Base-by-base conservation (phyloP, 164 flowering plant genomes). In the Buxus sempervirens region DNA sequence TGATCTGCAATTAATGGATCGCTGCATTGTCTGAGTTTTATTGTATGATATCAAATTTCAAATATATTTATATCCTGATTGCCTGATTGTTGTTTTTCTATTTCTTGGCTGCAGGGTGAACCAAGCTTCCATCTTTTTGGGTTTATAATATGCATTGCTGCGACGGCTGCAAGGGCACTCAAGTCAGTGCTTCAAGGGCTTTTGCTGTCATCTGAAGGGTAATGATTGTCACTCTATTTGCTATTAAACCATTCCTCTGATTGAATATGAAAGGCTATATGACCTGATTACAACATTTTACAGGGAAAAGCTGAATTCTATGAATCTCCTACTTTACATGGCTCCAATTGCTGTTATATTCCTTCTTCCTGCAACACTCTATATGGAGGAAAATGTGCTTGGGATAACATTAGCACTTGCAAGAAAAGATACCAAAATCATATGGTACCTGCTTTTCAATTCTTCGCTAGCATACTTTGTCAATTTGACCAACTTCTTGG, bases 221-320 rank as follows among this genome's bases (percentile, higher is more conserved):
- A 79, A 75, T 28, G 19, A n/a, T 16, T 57, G 51, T 25, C 36
- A 19, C 51, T 42, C 20, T 45, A 24, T 63, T 58, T 26, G 54
- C 8, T 27, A 24, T 19, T 20, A 18, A 9, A 41, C 51, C 32
- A 62, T 24, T 32, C 62, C 42, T 24, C 12, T 53, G 19, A 20
- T 57, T 68, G n/a, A 28, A 78, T 25, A 20, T 42, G 24, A 53
- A 60, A 61, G 45, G 45, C 49, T 49, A 26, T 49, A 57, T 36
- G 53, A 58, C 32, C 48, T 36, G 63, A 20, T 71, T 67, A 45
- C 62, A 15, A 13, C 51, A 0, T 66, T 76, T 54, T 68, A 14
- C 75, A 87, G 91, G 82, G 91, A 87, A 72, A 85, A 85, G 69
- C 73, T 87, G 26, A 84, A 87, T 70, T 86, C 88, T n/a, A 83